These are phyloP conservation scores for Phytophthora syringae DNA, from an alignment of 352 stramenopile species.

Conservation along the genomic window DNA sequence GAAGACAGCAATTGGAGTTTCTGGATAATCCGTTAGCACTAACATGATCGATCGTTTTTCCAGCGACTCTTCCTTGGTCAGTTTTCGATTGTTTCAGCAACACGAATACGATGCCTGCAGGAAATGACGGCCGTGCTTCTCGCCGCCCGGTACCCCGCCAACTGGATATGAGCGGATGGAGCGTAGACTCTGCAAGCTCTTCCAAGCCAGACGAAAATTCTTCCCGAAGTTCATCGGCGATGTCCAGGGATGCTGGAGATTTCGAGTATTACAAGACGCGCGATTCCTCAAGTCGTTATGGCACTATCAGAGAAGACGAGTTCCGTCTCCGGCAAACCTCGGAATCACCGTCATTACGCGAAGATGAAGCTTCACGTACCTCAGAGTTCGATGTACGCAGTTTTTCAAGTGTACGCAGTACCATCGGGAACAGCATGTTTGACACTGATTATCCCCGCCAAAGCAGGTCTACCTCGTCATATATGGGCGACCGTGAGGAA, in stretches of 20 bases:
- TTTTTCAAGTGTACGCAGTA: slow-evolving; percentile 10
- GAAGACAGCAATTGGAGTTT: slow-evolving; percentile 34
- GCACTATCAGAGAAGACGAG: neutral
- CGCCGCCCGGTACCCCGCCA: slow-evolving; percentile 56
- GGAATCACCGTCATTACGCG: neutral
- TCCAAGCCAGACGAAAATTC: neutral
- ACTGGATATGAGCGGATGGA: slow-evolving; percentile 56
- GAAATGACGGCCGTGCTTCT: slow-evolving; percentile 34
- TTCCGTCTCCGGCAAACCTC: neutral
- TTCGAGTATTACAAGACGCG: slow-evolving; percentile 10
- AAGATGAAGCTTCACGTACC: neutral
- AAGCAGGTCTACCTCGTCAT: neutral
- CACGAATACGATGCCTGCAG: slow-evolving; percentile 26
- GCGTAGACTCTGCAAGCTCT: slow-evolving; percentile 19
- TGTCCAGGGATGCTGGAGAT: neutral
- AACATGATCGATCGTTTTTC: slow-evolving; percentile 26
- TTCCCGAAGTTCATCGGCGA: neutral
- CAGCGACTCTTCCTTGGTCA: slow-evolving; percentile 32
- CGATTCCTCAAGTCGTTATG: slow-evolving; percentile 12
- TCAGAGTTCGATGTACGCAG: slow-evolving; percentile 3
- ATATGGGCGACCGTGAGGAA: neutral
- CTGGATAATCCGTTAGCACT: slow-evolving; percentile 20
- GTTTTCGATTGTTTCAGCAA: slow-evolving; percentile 27
- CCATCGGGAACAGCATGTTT: neutral
- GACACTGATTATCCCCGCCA: neutral